These are phyloP conservation scores for Dioscorea dumetorum DNA, from an alignment of 106 monocot species.

Conservation along the genomic window DNA sequence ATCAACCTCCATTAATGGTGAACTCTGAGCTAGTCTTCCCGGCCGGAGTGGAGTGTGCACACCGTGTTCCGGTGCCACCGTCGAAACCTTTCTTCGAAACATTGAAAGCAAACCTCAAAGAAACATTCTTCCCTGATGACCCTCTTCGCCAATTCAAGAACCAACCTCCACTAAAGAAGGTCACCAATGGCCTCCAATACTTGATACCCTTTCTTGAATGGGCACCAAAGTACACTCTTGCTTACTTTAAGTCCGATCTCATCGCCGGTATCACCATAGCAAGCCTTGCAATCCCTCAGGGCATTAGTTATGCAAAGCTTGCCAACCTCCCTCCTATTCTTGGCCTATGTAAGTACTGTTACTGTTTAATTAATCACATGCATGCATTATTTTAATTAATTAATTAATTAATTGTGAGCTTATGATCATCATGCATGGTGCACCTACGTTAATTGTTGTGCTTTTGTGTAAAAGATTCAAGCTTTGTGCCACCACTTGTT, in stretches of 20 bases:
- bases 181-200: slow-evolving; percentile 44
- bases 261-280: slow-evolving; percentile 86
- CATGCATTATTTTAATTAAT: not conserved
- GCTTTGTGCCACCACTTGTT: slow-evolving; percentile 88
- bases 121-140: slow-evolving; percentile 92
- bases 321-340: slow-evolving; percentile 81
- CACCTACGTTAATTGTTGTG: too few relatives aligned
- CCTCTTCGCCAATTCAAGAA: slow-evolving; percentile 71
- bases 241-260: slow-evolving; percentile 80
- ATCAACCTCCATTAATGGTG: slow-evolving; percentile 1
- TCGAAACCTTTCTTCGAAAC: slow-evolving; percentile 44
- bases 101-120: slow-evolving; percentile 59
- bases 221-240: slow-evolving; percentile 52
- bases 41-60: slow-evolving; percentile 27
- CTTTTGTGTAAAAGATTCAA: slow-evolving; percentile 43
- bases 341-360: slow-evolving; percentile 72
- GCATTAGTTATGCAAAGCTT: slow-evolving; percentile 89
- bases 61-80: slow-evolving; percentile 66
- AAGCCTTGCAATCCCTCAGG: slow-evolving; percentile 92
- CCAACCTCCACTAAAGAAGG: slow-evolving; percentile 22
- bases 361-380: not conserved
- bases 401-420: too few relatives aligned
- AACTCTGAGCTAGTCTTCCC: not conserved
- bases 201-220: slow-evolving; percentile 70
- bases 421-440: too few relatives aligned